These are phyloP conservation scores for Geotrichum candidum DNA, from an alignment of 1,139 yeast genomes.

Conservation along the genomic window DNA sequence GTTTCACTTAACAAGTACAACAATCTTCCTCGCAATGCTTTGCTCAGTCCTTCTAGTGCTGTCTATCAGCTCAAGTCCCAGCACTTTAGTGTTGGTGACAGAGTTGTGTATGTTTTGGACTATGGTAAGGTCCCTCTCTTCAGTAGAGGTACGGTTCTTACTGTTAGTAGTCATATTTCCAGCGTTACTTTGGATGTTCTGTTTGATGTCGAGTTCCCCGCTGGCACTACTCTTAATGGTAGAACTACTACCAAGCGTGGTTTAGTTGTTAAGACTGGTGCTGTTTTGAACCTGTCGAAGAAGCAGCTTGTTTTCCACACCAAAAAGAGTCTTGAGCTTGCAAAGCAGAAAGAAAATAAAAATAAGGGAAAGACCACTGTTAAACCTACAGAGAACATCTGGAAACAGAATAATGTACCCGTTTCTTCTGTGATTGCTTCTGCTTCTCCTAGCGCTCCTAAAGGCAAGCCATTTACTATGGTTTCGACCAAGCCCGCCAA, in stretches of 20 bases:
- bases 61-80: conserved; percentile 69
- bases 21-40: conserved; percentile 81
- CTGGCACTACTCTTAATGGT: conserved; percentile 79
- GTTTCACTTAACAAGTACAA: conserved; percentile 45
- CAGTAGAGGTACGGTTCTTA: conserved; percentile 86
- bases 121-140: conserved; percentile 87
- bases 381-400: neutral
- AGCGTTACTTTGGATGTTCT: conserved; percentile 58
- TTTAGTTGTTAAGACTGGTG: conserved; percentile 70
- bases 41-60: conserved; percentile 70
- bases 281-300: conserved; percentile 69
- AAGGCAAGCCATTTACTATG: neutral
- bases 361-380: neutral
- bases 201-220: conserved; percentile 76
- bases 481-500: conserved; percentile 4
- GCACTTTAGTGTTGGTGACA: conserved; percentile 77
- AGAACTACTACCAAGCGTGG: conserved; percentile 77
- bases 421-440: neutral
- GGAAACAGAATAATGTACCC: conserved; percentile 3
- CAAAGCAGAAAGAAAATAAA: neutral
- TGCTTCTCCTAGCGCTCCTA: neutral
- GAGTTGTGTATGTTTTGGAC: conserved; percentile 79
- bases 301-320: conserved; percentile 67
- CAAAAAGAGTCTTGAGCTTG: conserved; percentile 17
- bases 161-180: conserved; percentile 60